These are phyloP conservation scores for Chaetomium tenue DNA, from an alignment of 495 filamentous ascomycete species.

Conservation along the genomic window DNA sequence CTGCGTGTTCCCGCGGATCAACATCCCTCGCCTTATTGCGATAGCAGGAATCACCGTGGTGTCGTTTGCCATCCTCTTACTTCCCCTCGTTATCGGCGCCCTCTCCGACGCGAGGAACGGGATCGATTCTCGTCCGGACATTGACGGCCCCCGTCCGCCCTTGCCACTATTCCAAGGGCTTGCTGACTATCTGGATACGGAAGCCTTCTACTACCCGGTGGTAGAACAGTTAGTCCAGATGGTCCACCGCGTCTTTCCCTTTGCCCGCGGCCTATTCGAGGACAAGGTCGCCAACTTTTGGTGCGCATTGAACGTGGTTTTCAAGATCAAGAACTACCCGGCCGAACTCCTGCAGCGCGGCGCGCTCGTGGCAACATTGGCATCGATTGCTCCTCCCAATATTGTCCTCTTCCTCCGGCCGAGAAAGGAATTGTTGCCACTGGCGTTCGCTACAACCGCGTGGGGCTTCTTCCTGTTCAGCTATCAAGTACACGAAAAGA, in stretches of 20 bases:
- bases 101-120: slow-evolving; percentile 58
- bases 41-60: slow-evolving; percentile 70
- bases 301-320: slow-evolving; percentile 84
- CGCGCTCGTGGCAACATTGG: slow-evolving; percentile 71
- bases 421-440: slow-evolving; percentile 69
- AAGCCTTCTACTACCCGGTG: slow-evolving; percentile 65
- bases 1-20: slow-evolving; percentile 73
- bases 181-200: slow-evolving; percentile 57
- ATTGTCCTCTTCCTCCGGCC: slow-evolving; percentile 76
- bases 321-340: slow-evolving; percentile 77
- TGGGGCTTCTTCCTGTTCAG: slow-evolving; percentile 98
- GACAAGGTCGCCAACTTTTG: slow-evolving; percentile 98
- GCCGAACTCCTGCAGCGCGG: slow-evolving; percentile 67
- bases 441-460: slow-evolving; percentile 73
- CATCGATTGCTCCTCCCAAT: slow-evolving; percentile 74
- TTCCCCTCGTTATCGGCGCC: slow-evolving; percentile 68
- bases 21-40: slow-evolving; percentile 64
- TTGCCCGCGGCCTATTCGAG: slow-evolving; percentile 90
- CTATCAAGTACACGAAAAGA: slow-evolving; percentile 98
- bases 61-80: slow-evolving; percentile 71
- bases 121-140: slow-evolving; percentile 48
- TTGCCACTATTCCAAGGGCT: slow-evolving; percentile 58
- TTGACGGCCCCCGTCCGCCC: slow-evolving; percentile 54
- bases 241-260: slow-evolving; percentile 88
- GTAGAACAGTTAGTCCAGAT: slow-evolving; percentile 76